phyloP scores from a whole-genome alignment of 1,284 basidiomycete species.

The Calocybe gambosa region DNA sequence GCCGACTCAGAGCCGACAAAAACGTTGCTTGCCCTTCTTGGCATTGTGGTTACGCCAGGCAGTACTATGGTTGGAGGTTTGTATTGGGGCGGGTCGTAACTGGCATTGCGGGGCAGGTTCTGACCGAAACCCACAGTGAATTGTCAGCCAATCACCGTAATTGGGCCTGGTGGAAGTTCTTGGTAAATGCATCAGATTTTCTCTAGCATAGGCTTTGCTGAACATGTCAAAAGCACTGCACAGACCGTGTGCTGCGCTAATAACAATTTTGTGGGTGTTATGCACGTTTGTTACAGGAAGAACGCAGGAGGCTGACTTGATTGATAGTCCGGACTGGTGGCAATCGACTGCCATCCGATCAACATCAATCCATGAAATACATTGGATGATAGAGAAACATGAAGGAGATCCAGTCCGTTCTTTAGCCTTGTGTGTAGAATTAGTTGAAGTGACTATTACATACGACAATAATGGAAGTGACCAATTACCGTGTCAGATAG shows the following conservation, averaged over 20 bases:
- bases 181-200: neutral
- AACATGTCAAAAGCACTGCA: neutral
- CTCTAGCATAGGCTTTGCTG: neutral
- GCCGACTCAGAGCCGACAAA: neutral
- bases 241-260: neutral
- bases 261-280: neutral
- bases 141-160: neutral
- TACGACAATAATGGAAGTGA: too few species aligned
- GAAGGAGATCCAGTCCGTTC: too few species aligned
- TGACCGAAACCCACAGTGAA: neutral
- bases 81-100: neutral
- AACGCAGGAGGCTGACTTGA: neutral
- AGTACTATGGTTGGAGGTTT: neutral
- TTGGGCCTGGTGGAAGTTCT: neutral
- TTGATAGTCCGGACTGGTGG: neutral
- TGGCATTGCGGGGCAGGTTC: neutral
- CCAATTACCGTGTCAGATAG: too few species aligned
- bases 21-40: neutral
- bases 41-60: neutral
- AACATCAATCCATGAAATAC: neutral
- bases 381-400: too few species aligned
- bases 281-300: neutral
- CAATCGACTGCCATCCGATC: neutral
- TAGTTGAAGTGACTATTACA: too few species aligned
- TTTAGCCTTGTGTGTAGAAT: too few species aligned